phyloP scores from a whole-genome alignment of 352 stramenopile species.

The Phytophthora sansomeana region DNA sequence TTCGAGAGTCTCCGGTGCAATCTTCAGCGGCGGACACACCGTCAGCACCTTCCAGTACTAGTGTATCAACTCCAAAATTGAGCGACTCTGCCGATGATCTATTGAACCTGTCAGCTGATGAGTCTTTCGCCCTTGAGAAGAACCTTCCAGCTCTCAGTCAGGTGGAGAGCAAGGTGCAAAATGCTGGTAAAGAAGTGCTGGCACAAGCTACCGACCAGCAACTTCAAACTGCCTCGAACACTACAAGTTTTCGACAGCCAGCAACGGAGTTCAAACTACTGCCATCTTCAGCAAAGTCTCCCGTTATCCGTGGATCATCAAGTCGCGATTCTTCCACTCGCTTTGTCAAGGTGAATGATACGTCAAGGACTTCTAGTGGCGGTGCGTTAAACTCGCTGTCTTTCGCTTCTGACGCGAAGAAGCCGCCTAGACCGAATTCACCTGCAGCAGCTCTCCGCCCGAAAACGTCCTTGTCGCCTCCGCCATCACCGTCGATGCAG shows the following conservation, averaged over 20 bases:
- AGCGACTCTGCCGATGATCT: conserved; percentile 35
- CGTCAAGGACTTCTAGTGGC: conserved; percentile 17
- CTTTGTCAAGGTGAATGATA: conserved; percentile 20
- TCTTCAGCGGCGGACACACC: background rate
- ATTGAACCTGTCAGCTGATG: conserved; percentile 44
- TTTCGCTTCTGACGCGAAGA: conserved; percentile 8
- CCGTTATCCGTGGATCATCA: conserved; percentile 17
- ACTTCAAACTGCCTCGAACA: conserved; percentile 12
- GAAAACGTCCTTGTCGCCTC: conserved; percentile 10
- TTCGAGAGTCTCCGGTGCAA: conserved; percentile 12
- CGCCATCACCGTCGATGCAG: conserved; percentile 21
- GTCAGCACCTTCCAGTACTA: background rate
- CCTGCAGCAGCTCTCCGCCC: conserved; percentile 13
- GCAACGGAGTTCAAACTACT: conserved; percentile 48
- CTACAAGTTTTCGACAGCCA: conserved; percentile 29
- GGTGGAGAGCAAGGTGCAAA: conserved; percentile 1
- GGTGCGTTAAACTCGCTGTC: conserved; percentile 8
- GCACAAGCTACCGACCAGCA: conserved; percentile 14
- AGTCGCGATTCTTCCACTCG: conserved; percentile 23
- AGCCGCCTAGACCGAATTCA: conserved; percentile 13
- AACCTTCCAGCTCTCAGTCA: conserved; percentile 8
- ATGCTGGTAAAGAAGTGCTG: background rate
- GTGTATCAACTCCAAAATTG: background rate
- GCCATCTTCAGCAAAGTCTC: conserved; percentile 35
- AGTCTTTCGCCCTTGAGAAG: conserved; percentile 28